Evolutionary conservation across 192 early-diverging fungal species (phyloP).

Genomic region (Backusella mclennaniae): DNA sequence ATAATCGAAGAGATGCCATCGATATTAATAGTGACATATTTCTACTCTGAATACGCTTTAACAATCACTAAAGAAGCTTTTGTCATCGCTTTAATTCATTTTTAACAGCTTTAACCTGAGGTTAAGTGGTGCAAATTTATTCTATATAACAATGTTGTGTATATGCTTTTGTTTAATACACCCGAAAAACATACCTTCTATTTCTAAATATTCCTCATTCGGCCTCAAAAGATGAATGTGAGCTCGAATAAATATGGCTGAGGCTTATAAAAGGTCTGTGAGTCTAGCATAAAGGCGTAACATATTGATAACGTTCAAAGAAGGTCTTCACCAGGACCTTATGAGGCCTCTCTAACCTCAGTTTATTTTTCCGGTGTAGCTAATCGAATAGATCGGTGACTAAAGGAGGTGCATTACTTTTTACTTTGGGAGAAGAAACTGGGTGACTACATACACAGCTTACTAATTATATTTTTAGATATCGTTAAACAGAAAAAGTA

Average conservation of each 20-base stretch:
- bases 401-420: background rate
- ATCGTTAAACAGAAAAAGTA: background rate
- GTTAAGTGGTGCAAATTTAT: background rate
- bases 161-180: background rate
- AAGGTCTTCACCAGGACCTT: too few species aligned
- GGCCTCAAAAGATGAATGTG: too few species aligned
- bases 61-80: background rate
- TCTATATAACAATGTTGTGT: background rate
- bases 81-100: too few species aligned
- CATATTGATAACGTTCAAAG: too few species aligned
- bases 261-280: too few species aligned
- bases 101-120: background rate
- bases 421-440: background rate
- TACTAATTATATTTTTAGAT: background rate
- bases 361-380: background rate
- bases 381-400: background rate
- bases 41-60: background rate
- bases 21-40: background rate
- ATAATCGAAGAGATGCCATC: background rate
- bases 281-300: too few species aligned
- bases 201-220: too few species aligned
- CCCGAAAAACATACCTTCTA: too few species aligned
- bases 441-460: background rate
- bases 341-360: too few species aligned
- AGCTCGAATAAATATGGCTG: too few species aligned